These are phyloP conservation scores for Cryptococcus wingfieldii DNA, from an alignment of 1,284 basidiomycete genomes.

Conservation along the genomic window DNA sequence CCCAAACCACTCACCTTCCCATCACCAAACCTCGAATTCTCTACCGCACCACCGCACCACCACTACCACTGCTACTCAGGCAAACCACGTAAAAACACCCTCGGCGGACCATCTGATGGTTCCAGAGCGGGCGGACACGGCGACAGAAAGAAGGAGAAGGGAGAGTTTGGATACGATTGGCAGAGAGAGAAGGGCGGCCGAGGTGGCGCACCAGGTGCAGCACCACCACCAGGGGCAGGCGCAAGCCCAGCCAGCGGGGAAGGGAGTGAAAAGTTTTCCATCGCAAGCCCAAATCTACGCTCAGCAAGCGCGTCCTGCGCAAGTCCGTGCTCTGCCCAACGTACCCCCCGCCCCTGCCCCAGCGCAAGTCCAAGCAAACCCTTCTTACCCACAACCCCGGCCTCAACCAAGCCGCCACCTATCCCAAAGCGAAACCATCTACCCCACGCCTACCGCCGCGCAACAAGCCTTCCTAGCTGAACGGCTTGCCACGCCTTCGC, in stretches of 20 bases:
- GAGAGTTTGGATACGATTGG: slow-evolving; percentile 6
- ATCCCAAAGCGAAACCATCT: slow-evolving; percentile 27
- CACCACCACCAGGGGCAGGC: too few relatives aligned
- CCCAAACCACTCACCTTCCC: too few relatives aligned
- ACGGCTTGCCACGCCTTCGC: slow-evolving; percentile 12
- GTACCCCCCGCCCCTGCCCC: neutral
- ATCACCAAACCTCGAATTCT: too few relatives aligned
- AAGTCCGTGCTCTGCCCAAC: too few relatives aligned
- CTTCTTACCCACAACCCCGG: neutral
- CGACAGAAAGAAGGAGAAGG: slow-evolving; percentile 7
- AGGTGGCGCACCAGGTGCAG: too few relatives aligned
- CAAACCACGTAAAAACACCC: slow-evolving; percentile 1
- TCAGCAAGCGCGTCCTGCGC: too few relatives aligned
- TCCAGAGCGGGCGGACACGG: slow-evolving; percentile 8
- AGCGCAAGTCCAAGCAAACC: neutral
- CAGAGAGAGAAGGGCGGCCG: neutral
- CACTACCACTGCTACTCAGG: too few relatives aligned
- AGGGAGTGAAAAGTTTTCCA: too few relatives aligned
- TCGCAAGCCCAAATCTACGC: too few relatives aligned
- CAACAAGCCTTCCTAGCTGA: slow-evolving; percentile 24
- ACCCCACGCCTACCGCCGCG: slow-evolving; percentile 26
- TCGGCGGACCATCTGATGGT: slow-evolving; percentile 12
- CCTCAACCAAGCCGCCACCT: slow-evolving; percentile 11
- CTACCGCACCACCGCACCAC: too few relatives aligned
- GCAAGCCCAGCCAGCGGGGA: too few relatives aligned